Conservation (phyloP, 1,284 basidiomycete genomes). For the Tilletia setariae region DNA sequence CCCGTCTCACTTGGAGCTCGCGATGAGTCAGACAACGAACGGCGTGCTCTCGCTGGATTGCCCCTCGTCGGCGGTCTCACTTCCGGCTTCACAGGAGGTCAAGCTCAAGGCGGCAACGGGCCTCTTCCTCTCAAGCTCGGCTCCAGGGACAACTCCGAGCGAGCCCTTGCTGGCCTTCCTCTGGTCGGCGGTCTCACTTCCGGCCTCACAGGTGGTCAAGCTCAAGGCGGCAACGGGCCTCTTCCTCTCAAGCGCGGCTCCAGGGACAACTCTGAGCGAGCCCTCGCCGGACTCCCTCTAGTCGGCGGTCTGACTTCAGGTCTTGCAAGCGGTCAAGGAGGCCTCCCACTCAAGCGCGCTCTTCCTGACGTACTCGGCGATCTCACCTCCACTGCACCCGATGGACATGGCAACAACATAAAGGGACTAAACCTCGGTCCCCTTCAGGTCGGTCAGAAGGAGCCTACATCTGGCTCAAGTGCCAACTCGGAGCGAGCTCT, state of each 20-base stretch:
- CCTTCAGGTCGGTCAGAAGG: no score
- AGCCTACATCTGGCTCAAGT: no score
- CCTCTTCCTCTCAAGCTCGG: background rate
- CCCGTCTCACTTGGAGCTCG: background rate
- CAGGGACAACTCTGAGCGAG: background rate
- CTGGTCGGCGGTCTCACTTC: conserved; percentile 5
- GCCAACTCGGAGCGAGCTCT: background rate
- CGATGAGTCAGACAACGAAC: no score
- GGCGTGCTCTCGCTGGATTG: background rate
- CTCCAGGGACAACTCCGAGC: background rate
- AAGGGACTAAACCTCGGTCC: no score
- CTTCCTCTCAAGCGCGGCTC: background rate
- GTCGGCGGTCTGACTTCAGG: conserved; percentile 8
- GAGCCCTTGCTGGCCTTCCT: background rate
- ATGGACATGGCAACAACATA: no score
- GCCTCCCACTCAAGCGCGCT: no score
- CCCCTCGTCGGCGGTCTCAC: conserved; percentile 3
- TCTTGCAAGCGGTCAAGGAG: background rate
- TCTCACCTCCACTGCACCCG: no score
- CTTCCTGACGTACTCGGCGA: no score
- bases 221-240: background rate
- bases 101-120: background rate
- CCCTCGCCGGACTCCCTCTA: background rate
- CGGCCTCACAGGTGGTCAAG: background rate
- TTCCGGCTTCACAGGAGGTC: background rate